Base-by-base conservation (phyloP, 2,329 filamentous ascomycete species). In the Aspergillus viridinutans region DNA sequence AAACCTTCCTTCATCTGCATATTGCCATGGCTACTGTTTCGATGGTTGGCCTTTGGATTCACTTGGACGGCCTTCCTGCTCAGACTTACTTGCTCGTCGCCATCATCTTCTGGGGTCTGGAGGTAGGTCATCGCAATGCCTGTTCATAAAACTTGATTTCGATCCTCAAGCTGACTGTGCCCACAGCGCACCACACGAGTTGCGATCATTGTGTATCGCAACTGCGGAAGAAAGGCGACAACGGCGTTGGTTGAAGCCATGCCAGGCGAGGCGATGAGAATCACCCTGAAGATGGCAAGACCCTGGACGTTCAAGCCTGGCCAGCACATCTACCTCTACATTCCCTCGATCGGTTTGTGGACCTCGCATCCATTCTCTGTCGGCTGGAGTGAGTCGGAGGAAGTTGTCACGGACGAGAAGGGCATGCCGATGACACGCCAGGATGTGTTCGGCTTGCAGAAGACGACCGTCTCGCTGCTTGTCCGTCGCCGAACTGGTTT, bases 1-100 rank as follows among this genome's bases (percentile, higher is more conserved):
- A 99, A 77, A 95, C 91, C 1, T 99, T 99, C 77, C 83, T 97
- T 66, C 90, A 90, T 70, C 76, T 88, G 29, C 94, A 97, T 76
- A 92, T 96, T 64, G 73, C 90, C 40, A 77, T 96, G 52, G 91
- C 87, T 42, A 73, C 88, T 38, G 69, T 90, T 54, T 78, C 81
- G 50, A 83, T 97, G 52, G 79, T 84, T 56, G 87, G 86, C 67
- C 86, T 92, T 8, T 94, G 87, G 83, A 78, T 92, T 40, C 94
- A 97, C 77, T 85, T 89, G 9, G 84, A 90, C 28, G 74, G 79
- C 3, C 77, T 91, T 4, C 83, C 88, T 3, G 89, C 93, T 69
- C 79, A 89, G 49, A 81, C 86, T 1, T 96, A 89, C 80, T 81
- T 96, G 66, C 80, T 91, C 59, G 84, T 86, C 35, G 83, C 92